These are phyloP conservation scores for Amanita thiersii DNA, from an alignment of 768 basidiomycete genomes.

Conservation along the genomic window DNA sequence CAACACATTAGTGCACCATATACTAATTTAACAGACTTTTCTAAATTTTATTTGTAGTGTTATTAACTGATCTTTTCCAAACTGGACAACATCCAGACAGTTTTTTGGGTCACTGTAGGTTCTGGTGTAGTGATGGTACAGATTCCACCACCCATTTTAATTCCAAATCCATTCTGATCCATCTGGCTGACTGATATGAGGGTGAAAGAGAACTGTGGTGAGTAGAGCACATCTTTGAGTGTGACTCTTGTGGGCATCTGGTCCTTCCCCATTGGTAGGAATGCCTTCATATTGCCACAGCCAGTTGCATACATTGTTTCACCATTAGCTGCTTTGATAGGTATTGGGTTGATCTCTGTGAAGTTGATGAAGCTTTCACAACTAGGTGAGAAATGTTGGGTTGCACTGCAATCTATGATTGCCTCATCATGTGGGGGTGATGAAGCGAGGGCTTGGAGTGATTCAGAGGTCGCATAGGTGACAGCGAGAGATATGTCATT, in stretches of 20 bases:
- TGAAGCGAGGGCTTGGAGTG: constrained; percentile 1
- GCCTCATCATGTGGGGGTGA: neutral
- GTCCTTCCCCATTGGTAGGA: constrained; percentile 17
- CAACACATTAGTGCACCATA: too few relatives aligned
- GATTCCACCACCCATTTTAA: constrained; percentile 9
- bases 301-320: constrained; percentile 17
- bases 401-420: constrained; percentile 25
- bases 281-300: constrained; percentile 18
- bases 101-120: too few relatives aligned
- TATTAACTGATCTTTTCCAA: too few relatives aligned
- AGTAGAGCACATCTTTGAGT: constrained; percentile 18
- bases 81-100: too few relatives aligned
- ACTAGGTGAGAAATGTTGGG: constrained; percentile 23
- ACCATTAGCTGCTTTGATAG: constrained; percentile 22
- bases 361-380: constrained; percentile 18
- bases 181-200: constrained; percentile 19
- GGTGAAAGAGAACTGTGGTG: constrained; percentile 19
- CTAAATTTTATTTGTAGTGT: too few relatives aligned
- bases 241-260: constrained; percentile 13
- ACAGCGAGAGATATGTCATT: constrained; percentile 7
- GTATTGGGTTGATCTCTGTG: constrained; percentile 10
- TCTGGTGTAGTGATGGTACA: constrained; percentile 12
- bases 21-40: too few relatives aligned
- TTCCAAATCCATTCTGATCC: constrained; percentile 11
- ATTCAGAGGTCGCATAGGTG: constrained; percentile 1